Base-by-base conservation (phyloP, 2,329 filamentous ascomycete genomes). In the Cylindrodendrum hubeiense region DNA sequence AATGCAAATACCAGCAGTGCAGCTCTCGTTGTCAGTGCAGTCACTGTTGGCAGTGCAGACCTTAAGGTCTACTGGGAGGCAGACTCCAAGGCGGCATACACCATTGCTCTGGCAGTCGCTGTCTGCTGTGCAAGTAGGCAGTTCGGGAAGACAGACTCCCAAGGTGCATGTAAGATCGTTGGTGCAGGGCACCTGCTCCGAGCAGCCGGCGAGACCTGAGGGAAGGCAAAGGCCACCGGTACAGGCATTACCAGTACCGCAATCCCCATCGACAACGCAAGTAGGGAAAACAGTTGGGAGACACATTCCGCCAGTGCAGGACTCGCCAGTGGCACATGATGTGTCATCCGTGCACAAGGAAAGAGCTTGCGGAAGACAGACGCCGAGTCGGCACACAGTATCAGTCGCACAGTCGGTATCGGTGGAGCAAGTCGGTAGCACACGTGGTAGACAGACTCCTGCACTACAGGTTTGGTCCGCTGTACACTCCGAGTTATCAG, bases 51-150 rank as follows among this genome's bases (percentile, higher is more conserved):
- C 28, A 3, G 54, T 34, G 19, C 60, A 63, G 7, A 41, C 54
- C 10, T 53, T 49, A 24, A 63, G 54, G 8, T 49, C 21, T 6
- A 22, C n/a, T 2, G 60, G 54, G 3, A 63, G 37, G n/a, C 60
- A 63, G 9, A 63, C 60, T 15, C 60, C 60, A 8, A 63, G 47
- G 9, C 60, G 60, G 10, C 60, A 63, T 13, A 63, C 60, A 2
- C 52, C 39, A 21, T 41, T 37, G 12, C 30, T 54, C 3, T 39
- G 33, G 5, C 60, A 63, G 9, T 63, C 54, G n/a, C 41, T 53
- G 19, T 63, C 49, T 1, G 26, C 1, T 2, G 34, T 49, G 15
- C 60, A 63, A 5, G n/a, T 41, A 26, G 60, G 46, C 13, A 63
- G 30, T 9, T 43, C n/a, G 12, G 60, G 60, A 43, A 63, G 60